Evolutionary conservation across 78 protist species (phyloP).

Genomic region (Dictyostelium firmibasis): DNA sequence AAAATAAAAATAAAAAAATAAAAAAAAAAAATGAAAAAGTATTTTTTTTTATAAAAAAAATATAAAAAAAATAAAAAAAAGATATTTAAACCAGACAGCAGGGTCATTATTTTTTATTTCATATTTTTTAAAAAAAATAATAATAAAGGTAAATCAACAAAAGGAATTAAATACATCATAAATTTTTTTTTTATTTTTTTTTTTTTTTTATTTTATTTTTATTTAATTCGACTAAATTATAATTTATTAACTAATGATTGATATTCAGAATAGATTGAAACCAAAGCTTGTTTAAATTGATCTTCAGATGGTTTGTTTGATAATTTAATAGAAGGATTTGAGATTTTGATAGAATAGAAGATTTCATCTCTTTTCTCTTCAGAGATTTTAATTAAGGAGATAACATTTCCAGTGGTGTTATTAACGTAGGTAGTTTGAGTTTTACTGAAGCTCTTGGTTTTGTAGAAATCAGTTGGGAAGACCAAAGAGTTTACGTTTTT

Average conservation of each 20-base stretch:
- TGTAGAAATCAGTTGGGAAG: constrained; percentile 4
- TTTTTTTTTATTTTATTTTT: background rate
- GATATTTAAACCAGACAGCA: too few relatives aligned
- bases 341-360: background rate
- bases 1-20: too few relatives aligned
- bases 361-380: constrained; percentile 23
- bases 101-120: too few relatives aligned
- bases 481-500: background rate
- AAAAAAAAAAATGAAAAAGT: background rate
- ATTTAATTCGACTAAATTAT: background rate
- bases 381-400: background rate
- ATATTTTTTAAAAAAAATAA: too few relatives aligned
- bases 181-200: background rate
- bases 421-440: background rate
- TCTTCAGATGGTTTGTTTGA: constrained; percentile 16
- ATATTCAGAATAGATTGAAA: constrained; percentile 15
- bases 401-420: background rate
- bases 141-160: too few relatives aligned
- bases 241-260: constrained; percentile 16
- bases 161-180: too few relatives aligned
- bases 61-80: too few relatives aligned
- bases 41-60: too few relatives aligned
- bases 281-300: constrained; percentile 3
- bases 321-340: constrained; percentile 3
- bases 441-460: background rate